Percentiles rank a stretch among this genome's conserved stretches.
Evolutionary conservation across 345 rosid genomes (phyloP).

Genomic region (Iberis pinnata): DNA sequence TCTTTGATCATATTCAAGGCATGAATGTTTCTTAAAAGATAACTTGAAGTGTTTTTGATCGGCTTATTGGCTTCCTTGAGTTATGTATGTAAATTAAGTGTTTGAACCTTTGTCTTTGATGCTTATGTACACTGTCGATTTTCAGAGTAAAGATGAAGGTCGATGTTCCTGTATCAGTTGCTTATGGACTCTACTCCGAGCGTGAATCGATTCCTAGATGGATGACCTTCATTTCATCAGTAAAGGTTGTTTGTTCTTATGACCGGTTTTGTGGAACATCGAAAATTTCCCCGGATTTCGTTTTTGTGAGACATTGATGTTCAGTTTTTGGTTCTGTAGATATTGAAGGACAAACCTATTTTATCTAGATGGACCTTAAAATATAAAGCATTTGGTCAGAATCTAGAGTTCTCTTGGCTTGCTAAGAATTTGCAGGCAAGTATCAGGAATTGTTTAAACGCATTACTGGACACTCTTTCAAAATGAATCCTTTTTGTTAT

Average conservation of each 20-base stretch:
- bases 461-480: neutral
- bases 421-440: constrained; percentile 85
- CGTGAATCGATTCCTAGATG: constrained; percentile 84
- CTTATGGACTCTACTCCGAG: constrained; percentile 60
- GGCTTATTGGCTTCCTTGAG: neutral
- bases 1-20: neutral
- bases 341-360: constrained; percentile 68
- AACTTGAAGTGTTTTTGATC: no score
- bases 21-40: no score
- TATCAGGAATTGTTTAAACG: no score
- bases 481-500: no score
- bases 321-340: constrained; percentile 29
- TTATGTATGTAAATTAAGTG: neutral
- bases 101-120: neutral
- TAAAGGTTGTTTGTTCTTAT: constrained; percentile 41
- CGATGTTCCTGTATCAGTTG: constrained; percentile 64
- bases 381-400: constrained; percentile 75
- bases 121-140: constrained; percentile 1
- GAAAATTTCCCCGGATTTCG: neutral
- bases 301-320: neutral
- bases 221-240: constrained; percentile 93
- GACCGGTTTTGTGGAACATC: no score
- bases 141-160: constrained; percentile 76
- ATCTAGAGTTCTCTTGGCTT: constrained; percentile 86
- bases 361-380: constrained; percentile 72